Conservation (phyloP, 163 green algal genomes). For the Scenedesmus sp. region DNA sequence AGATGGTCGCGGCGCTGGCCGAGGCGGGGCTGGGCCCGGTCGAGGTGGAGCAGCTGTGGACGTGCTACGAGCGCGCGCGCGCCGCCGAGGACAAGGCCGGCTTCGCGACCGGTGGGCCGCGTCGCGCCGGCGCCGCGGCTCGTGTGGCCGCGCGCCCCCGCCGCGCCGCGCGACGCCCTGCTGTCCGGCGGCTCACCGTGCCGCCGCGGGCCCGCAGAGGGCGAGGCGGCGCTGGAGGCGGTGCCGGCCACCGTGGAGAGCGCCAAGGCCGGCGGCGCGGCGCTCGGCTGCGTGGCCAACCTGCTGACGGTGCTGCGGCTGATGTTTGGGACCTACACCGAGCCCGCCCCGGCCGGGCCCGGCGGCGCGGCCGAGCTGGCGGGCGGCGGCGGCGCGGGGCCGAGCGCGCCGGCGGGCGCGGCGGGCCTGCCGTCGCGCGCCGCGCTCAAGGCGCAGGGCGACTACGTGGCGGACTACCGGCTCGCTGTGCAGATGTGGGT, state of each 20-base stretch:
- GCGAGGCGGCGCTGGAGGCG: constrained; percentile 50
- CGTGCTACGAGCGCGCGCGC: constrained; percentile 8
- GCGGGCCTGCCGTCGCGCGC: no score
- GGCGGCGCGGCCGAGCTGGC: constrained; percentile 16
- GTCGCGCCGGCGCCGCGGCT: background rate
- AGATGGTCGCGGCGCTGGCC: constrained; percentile 44
- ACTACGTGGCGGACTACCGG: constrained; percentile 58
- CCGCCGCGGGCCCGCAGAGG: constrained; percentile 44
- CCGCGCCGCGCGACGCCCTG: no score
- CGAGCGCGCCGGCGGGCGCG: background rate
- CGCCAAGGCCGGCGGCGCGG: constrained; percentile 54
- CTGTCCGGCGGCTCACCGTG: no score
- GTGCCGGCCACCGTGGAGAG: constrained; percentile 38
- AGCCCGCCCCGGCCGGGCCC: background rate
- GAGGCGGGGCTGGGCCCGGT: constrained; percentile 51
- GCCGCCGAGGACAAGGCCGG: constrained; percentile 39
- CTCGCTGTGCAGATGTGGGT: constrained; percentile 64
- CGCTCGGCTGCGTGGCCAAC: constrained; percentile 65
- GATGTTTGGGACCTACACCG: constrained; percentile 64
- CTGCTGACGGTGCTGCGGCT: constrained; percentile 78
- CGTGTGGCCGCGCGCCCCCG: background rate
- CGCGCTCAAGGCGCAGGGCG: no score
- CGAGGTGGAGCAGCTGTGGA: constrained; percentile 50
- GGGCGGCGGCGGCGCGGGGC: background rate
- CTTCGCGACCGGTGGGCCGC: constrained; percentile 42